phyloP scores from a whole-genome alignment of 1,139 yeast species.

The Suhomyces yuchorum region DNA sequence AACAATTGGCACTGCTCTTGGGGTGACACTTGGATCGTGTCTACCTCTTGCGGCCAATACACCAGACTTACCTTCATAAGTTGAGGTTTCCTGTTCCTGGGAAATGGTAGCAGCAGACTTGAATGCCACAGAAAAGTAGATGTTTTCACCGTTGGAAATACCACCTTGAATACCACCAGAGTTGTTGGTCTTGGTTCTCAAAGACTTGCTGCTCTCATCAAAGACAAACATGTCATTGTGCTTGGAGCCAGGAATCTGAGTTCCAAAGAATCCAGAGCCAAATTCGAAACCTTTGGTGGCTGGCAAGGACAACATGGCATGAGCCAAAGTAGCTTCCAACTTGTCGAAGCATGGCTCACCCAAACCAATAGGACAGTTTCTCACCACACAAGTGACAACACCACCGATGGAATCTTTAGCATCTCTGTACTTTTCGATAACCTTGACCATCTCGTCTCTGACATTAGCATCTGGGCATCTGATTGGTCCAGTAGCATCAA shows the following conservation, averaged over 20 bases:
- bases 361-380: constrained; percentile 90
- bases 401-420: constrained; percentile 95
- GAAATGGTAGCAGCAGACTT: constrained; percentile 98
- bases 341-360: constrained; percentile 99
- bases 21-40: constrained; percentile 98
- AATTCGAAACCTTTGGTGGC: constrained; percentile 98
- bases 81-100: constrained; percentile 84
- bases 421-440: constrained; percentile 85
- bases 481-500: constrained; percentile 85
- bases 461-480: constrained; percentile 84
- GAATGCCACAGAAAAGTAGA: constrained; percentile 93
- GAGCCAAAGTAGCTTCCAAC: constrained; percentile 91
- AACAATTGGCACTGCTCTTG: constrained; percentile 97
- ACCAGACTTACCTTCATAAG: constrained; percentile 86
- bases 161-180: constrained; percentile 99
- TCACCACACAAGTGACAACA: constrained; percentile 93
- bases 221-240: constrained; percentile 86
- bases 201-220: constrained; percentile 54
- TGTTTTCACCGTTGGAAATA: constrained; percentile 91
- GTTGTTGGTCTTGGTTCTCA: constrained; percentile 86
- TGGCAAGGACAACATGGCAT: constrained; percentile 96
- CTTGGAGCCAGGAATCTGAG: constrained; percentile 84
- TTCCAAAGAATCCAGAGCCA: constrained; percentile 94
- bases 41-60: constrained; percentile 94
- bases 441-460: constrained; percentile 79